Conservation (phyloP, 441 rosid genomes). For the Raphanus hybrid region DNA sequence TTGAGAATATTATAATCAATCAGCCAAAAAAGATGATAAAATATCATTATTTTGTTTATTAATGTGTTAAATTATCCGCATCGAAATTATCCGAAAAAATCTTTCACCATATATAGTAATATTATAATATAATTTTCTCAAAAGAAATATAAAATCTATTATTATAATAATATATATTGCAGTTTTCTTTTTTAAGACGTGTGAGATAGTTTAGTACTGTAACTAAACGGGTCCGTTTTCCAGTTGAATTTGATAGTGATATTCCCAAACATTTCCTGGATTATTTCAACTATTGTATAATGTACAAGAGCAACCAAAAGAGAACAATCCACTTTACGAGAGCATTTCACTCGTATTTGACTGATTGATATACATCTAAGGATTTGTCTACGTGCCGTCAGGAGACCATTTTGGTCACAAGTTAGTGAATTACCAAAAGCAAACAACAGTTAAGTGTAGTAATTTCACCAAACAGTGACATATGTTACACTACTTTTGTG, state of each 20-base stretch:
- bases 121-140: too few species aligned
- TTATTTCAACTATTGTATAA: not conserved
- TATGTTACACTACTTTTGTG: constrained; percentile 9
- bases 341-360: constrained; percentile 16
- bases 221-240: constrained; percentile 31
- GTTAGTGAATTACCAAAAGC: not conserved
- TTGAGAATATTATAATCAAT: too few species aligned
- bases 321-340: constrained; percentile 20
- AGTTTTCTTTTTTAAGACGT: not conserved
- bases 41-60: too few species aligned
- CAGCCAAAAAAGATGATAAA: too few species aligned
- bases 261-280: not conserved
- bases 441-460: not conserved
- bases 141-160: too few species aligned
- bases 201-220: constrained; percentile 16
- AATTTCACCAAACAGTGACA: not conserved
- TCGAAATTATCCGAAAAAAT: too few species aligned
- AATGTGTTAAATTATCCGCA: too few species aligned
- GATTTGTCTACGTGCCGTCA: constrained; percentile 29
- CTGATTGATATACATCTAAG: constrained; percentile 15
- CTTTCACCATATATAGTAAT: too few species aligned
- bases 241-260: constrained; percentile 7
- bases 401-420: not conserved
- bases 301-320: not conserved
- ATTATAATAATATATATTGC: not conserved